Percentiles rank a stretch among this genome's conserved stretches.
Evolutionary conservation across 345 rosid species (phyloP).

Genomic region (Erucastrum elatum): DNA sequence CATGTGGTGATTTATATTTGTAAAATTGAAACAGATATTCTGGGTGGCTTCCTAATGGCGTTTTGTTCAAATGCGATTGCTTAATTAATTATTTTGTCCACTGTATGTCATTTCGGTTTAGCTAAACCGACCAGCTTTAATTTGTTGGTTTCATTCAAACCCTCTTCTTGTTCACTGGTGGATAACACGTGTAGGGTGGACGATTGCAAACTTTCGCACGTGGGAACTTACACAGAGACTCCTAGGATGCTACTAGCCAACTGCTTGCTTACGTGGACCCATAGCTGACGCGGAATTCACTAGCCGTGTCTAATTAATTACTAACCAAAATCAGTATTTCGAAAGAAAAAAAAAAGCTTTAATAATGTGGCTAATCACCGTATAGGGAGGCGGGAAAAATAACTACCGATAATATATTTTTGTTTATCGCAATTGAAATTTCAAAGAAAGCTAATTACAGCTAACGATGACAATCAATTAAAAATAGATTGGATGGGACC

Average conservation of each 20-base stretch:
- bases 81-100: neutral
- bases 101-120: neutral
- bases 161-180: neutral
- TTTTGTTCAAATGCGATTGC: neutral
- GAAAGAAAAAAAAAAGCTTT: neutral
- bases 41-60: neutral
- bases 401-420: neutral
- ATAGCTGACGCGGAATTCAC: conserved; percentile 5
- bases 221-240: neutral
- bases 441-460: neutral
- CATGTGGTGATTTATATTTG: neutral
- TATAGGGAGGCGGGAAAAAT: neutral
- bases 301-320: neutral
- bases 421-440: neutral
- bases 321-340: neutral
- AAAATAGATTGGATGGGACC: neutral
- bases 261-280: conserved; percentile 2
- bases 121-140: neutral
- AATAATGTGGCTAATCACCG: neutral
- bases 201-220: conserved; percentile 15
- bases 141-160: neutral
- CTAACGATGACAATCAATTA: neutral
- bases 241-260: neutral
- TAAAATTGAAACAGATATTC: neutral
- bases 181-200: neutral